phyloP scores from a whole-genome alignment of 2,329 filamentous ascomycete genomes.

The Chrysoporthe austroafricana region DNA sequence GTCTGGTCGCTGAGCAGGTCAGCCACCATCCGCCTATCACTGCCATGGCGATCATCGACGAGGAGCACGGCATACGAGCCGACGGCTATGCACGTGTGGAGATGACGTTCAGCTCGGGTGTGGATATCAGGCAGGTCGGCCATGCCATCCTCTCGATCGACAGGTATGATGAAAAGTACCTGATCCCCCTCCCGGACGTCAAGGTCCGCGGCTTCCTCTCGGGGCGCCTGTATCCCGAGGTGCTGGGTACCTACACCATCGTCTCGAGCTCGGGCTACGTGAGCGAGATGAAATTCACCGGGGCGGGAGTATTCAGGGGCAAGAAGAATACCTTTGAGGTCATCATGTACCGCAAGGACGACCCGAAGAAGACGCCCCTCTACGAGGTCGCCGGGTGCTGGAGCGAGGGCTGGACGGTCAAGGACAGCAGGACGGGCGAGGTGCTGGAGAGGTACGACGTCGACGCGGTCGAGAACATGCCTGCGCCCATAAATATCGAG shows the following conservation, averaged over 20 bases:
- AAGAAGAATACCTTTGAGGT: slow-evolving; percentile 53
- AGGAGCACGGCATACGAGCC: slow-evolving; percentile 48
- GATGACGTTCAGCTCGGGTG: slow-evolving; percentile 53
- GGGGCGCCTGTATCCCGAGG: slow-evolving; percentile 53
- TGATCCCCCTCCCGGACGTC: slow-evolving; percentile 53
- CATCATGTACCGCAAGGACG: slow-evolving; percentile 44
- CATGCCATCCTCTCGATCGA: slow-evolving; percentile 56
- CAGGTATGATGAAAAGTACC: slow-evolving; percentile 50
- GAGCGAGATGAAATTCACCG: slow-evolving; percentile 51
- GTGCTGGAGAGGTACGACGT: slow-evolving; percentile 43
- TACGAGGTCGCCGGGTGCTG: slow-evolving; percentile 47
- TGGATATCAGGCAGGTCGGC: slow-evolving; percentile 55
- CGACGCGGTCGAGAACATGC: slow-evolving; percentile 39
- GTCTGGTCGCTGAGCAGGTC: slow-evolving; percentile 52
- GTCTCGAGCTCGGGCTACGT: slow-evolving; percentile 49
- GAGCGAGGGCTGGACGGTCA: slow-evolving; percentile 47
- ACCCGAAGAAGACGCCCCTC: slow-evolving; percentile 40
- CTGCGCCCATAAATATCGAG: slow-evolving; percentile 40
- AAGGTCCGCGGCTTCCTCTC: slow-evolving; percentile 52
- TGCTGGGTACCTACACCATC: slow-evolving; percentile 50
- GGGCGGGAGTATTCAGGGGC: slow-evolving; percentile 48
- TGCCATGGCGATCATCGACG: slow-evolving; percentile 52
- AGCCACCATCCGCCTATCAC: slow-evolving; percentile 59
- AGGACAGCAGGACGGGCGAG: slow-evolving; percentile 39
- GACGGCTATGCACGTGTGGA: slow-evolving; percentile 57